Conservation (phyloP, 2,329 filamentous ascomycete species). For the Botrytis paeoniae region DNA sequence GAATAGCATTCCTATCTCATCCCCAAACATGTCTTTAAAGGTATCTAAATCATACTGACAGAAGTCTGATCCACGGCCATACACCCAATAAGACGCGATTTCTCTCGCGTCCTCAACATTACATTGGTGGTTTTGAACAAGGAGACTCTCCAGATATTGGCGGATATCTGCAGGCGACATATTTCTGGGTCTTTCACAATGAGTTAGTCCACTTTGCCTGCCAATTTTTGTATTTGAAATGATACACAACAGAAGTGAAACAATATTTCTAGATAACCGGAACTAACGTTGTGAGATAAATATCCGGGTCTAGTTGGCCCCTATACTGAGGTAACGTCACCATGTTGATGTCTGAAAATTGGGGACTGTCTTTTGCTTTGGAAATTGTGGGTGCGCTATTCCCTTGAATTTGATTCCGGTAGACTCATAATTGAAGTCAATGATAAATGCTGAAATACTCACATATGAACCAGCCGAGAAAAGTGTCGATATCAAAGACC, state of each 20-base stretch:
- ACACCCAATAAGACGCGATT: neutral
- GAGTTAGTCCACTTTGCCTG: neutral
- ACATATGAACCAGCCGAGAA: neutral
- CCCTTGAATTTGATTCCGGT: neutral
- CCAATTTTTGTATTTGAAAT: neutral
- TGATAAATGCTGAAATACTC: neutral
- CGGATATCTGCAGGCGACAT: neutral
- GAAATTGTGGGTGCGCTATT: neutral
- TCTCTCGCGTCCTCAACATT: neutral
- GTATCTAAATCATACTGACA: slow-evolving; percentile 6
- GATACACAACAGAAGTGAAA: neutral
- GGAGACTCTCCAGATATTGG: neutral
- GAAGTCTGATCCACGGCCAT: slow-evolving; percentile 7
- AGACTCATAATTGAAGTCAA: neutral
- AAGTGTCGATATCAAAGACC: neutral
- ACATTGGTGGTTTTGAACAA: neutral
- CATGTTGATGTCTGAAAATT: neutral
- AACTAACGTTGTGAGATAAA: neutral
- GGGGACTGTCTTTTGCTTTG: neutral
- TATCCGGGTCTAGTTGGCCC: neutral
- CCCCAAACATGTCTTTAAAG: slow-evolving; percentile 1
- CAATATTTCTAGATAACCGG: neutral
- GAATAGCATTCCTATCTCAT: slow-evolving; percentile 1
- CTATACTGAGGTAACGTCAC: accelerated
- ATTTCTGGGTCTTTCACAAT: neutral